Conservation (phyloP, 2,329 filamentous ascomycete genomes). For the Akanthomyces lecanii region DNA sequence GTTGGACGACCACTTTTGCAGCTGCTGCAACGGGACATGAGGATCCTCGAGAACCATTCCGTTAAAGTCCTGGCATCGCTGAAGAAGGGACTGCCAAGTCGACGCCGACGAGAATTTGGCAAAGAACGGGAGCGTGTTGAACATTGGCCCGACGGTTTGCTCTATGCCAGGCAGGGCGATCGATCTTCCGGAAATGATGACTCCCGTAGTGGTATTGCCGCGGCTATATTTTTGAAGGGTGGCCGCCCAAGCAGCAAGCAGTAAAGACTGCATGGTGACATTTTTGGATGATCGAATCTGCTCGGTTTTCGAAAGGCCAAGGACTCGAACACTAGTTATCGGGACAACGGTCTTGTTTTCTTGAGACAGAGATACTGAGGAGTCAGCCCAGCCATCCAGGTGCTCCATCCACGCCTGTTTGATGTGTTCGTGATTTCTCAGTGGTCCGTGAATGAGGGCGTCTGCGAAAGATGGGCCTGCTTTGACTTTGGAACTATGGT, state of each 20-base stretch:
- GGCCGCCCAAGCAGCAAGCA: constrained; percentile 70
- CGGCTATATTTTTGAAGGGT: constrained; percentile 52
- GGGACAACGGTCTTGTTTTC: neutral
- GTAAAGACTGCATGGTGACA: constrained; percentile 16
- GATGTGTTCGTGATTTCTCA: constrained; percentile 42
- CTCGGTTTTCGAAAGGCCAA: constrained; percentile 12
- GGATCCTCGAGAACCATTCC: constrained; percentile 62
- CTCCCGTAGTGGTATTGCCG: constrained; percentile 54
- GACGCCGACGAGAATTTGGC: constrained; percentile 39
- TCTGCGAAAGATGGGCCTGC: constrained; percentile 58
- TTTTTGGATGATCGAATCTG: constrained; percentile 23
- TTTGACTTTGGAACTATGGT: constrained; percentile 20
- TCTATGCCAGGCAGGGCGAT: constrained; percentile 65
- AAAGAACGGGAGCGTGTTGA: constrained; percentile 81
- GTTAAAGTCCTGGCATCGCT: constrained; percentile 67
- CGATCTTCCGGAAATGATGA: constrained; percentile 74
- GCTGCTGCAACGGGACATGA: constrained; percentile 71
- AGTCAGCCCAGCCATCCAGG: constrained; percentile 35
- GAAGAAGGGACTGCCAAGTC: constrained; percentile 58
- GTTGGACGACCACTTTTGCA: constrained; percentile 71
- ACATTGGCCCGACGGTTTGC: constrained; percentile 71
- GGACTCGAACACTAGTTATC: neutral
- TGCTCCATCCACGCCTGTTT: constrained; percentile 64
- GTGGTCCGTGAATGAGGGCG: constrained; percentile 64
- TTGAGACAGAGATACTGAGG: constrained; percentile 9